Percentiles rank a stretch among this genome's conserved stretches.
Conservation (phyloP, 1,139 yeast genomes). For the Tardiomyces blankii region DNA sequence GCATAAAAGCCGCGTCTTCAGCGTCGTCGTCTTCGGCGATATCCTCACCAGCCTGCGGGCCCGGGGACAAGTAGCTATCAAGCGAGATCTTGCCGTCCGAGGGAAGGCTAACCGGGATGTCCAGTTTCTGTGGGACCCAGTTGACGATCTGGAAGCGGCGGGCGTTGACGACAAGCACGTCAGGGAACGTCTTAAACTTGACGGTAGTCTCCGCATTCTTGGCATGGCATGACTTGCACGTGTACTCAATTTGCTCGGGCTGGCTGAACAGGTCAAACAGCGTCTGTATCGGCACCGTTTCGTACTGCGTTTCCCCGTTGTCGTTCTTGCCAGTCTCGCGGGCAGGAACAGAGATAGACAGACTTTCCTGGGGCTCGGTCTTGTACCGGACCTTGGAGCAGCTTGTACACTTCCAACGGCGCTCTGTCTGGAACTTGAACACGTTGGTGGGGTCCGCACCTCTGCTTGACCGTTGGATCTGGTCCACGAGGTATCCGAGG, state of each 20-base stretch:
- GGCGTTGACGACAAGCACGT: slow-evolving; percentile 58
- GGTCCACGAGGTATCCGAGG: slow-evolving; percentile 53
- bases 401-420: slow-evolving; percentile 48
- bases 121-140: slow-evolving; percentile 84
- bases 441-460: slow-evolving; percentile 25
- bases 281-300: slow-evolving; percentile 41
- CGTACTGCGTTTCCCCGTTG: slow-evolving; percentile 32
- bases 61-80: slow-evolving; percentile 26
- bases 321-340: slow-evolving; percentile 15
- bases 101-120: slow-evolving; percentile 58
- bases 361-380: slow-evolving; percentile 50
- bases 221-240: slow-evolving; percentile 33
- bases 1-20: slow-evolving; percentile 17
- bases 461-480: slow-evolving; percentile 25
- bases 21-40: slow-evolving; percentile 25
- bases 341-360: slow-evolving; percentile 53
- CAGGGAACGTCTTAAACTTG: slow-evolving; percentile 52
- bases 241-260: slow-evolving; percentile 51
- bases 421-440: slow-evolving; percentile 56
- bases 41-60: slow-evolving; percentile 35
- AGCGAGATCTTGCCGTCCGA: slow-evolving; percentile 35
- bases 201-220: slow-evolving; percentile 34
- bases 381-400: slow-evolving; percentile 55
- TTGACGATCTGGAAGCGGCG: slow-evolving; percentile 74
- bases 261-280: slow-evolving; percentile 38